Evolutionary conservation across 306 rosid genomes (phyloP).

Genomic region (Dicorynia guianensis): DNA sequence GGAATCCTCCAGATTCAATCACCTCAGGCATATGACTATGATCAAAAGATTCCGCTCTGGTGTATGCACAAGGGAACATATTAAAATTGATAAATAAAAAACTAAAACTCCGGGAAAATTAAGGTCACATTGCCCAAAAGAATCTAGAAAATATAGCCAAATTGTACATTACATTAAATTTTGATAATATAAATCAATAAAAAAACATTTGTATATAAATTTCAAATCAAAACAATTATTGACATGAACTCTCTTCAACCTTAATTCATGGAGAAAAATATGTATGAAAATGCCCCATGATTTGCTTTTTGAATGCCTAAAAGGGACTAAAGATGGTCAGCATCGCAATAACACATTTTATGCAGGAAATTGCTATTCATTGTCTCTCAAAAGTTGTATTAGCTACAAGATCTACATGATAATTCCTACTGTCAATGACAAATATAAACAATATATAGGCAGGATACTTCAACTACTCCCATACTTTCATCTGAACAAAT

Average conservation of each 20-base stretch:
- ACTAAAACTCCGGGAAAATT: background rate
- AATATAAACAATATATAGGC: slow-evolving; percentile 13
- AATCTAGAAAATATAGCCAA: background rate
- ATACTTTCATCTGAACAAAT: background rate
- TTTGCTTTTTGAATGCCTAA: slow-evolving; percentile 5
- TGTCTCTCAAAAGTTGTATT: background rate
- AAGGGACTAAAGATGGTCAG: background rate
- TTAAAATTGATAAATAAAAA: slow-evolving; percentile 17
- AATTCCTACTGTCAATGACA: slow-evolving; percentile 2
- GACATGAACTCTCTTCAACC: background rate
- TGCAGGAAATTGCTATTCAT: background rate
- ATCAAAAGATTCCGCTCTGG: slow-evolving; percentile 68
- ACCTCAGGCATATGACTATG: slow-evolving; percentile 52
- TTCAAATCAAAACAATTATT: background rate
- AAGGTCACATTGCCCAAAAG: slow-evolving; percentile 5
- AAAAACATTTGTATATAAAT: background rate
- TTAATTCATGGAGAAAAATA: background rate
- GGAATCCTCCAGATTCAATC: slow-evolving; percentile 64
- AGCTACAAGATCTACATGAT: slow-evolving; percentile 1
- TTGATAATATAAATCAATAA: slow-evolving; percentile 4
- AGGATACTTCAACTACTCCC: background rate
- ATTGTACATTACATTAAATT: background rate
- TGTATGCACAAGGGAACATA: slow-evolving; percentile 25
- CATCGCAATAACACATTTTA: background rate
- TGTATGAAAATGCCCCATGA: background rate